Conservation (phyloP, 257 asterid genomes). For the Gardenia jasminoides region DNA sequence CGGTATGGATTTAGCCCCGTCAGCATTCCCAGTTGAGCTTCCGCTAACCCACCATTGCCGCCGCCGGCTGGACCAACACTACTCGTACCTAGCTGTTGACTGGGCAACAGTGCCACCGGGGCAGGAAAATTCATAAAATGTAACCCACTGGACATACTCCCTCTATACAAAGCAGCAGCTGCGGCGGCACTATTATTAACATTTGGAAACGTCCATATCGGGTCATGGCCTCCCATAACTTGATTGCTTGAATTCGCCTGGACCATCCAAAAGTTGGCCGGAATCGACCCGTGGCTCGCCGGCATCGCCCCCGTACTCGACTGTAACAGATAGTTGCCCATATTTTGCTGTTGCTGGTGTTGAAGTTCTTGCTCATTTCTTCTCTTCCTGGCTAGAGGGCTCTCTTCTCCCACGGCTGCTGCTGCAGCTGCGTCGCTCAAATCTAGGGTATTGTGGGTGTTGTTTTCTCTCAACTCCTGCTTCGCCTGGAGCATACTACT, state of each 20-base stretch:
- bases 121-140: slow-evolving; percentile 92
- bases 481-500: slow-evolving; percentile 48
- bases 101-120: slow-evolving; percentile 69
- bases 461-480: slow-evolving; percentile 51
- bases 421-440: slow-evolving; percentile 31
- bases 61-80: slow-evolving; percentile 22
- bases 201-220: slow-evolving; percentile 78
- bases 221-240: slow-evolving; percentile 62
- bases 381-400: slow-evolving; percentile 48
- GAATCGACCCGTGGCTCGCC: slow-evolving; percentile 64
- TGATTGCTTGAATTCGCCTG: slow-evolving; percentile 64
- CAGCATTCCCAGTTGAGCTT: slow-evolving; percentile 63
- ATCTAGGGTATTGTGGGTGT: slow-evolving; percentile 31
- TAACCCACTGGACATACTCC: slow-evolving; percentile 73
- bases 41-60: slow-evolving; percentile 48
- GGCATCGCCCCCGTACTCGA: slow-evolving; percentile 71
- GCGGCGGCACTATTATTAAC: slow-evolving; percentile 57
- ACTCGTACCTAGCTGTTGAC: slow-evolving; percentile 47
- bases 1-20: slow-evolving; percentile 59
- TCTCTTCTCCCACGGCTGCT: slow-evolving; percentile 37
- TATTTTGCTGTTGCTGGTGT: slow-evolving; percentile 52
- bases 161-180: slow-evolving; percentile 68
- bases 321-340: slow-evolving; percentile 72
- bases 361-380: slow-evolving; percentile 58
- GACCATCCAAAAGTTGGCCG: slow-evolving; percentile 92